Percentiles rank a stretch among this genome's conserved stretches.
Evolutionary conservation across 2,329 filamentous ascomycete species (phyloP).

Genomic region (Pseudovirgaria hyperparasitica): DNA sequence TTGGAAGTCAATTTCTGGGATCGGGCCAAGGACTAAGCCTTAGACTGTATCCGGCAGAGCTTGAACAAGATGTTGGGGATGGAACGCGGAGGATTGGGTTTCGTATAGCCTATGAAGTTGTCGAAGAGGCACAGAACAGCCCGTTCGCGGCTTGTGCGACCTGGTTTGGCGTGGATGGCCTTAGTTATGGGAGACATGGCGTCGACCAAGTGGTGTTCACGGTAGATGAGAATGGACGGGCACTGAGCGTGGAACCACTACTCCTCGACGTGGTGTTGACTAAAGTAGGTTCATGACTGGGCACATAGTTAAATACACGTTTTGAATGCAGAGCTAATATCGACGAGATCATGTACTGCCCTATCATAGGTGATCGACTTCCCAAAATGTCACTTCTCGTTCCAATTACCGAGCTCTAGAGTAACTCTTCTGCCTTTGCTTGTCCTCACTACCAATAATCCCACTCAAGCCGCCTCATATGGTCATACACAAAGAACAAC

Average conservation of each 20-base stretch:
- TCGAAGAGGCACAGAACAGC: constrained; percentile 8
- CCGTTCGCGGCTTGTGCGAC: constrained; percentile 12
- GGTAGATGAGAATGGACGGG: constrained; percentile 10
- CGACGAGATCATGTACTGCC: too few species aligned
- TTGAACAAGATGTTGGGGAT: constrained; percentile 7
- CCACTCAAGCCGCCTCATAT: too few species aligned
- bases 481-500: too few species aligned
- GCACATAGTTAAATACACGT: too few species aligned
- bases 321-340: too few species aligned
- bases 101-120: constrained; percentile 14
- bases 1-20: constrained; percentile 8
- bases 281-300: too few species aligned
- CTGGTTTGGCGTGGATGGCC: constrained; percentile 12
- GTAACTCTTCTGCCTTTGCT: too few species aligned
- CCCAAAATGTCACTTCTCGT: too few species aligned
- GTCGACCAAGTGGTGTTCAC: constrained; percentile 15
- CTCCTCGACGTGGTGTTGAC: too few species aligned
- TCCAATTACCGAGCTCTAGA: too few species aligned
- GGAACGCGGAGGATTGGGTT: constrained; percentile 9
- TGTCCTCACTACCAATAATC: too few species aligned
- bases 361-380: too few species aligned
- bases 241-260: constrained; percentile 12
- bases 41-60: constrained; percentile 12
- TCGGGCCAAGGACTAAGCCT: constrained; percentile 1
- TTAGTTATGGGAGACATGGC: constrained; percentile 13